Evolutionary conservation across 2,329 filamentous ascomycete genomes (phyloP).

Genomic region (Curvularia spicifera): DNA sequence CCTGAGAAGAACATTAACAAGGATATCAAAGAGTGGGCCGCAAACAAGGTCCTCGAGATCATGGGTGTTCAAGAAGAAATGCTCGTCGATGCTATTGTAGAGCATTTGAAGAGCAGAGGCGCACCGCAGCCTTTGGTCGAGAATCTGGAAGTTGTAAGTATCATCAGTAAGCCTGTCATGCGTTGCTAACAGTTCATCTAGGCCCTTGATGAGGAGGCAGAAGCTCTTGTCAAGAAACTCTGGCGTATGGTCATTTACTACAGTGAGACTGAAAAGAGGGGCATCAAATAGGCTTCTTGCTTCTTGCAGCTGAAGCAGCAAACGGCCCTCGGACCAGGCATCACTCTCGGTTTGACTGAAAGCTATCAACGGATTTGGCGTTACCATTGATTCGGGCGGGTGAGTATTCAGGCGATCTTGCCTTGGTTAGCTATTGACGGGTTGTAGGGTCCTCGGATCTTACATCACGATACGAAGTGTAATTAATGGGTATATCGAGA

Average conservation of each 20-base stretch:
- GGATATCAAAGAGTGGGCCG: conserved; percentile 91
- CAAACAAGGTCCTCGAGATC: conserved; percentile 98
- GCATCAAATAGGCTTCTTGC: conserved; percentile 57
- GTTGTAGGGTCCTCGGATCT: conserved; percentile 32
- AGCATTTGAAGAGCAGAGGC: conserved; percentile 78
- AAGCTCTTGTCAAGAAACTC: conserved; percentile 91
- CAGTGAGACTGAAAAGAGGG: conserved; percentile 90
- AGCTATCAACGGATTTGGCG: neutral
- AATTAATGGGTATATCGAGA: conserved; percentile 14
- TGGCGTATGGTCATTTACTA: conserved; percentile 99
- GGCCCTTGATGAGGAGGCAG: conserved; percentile 93
- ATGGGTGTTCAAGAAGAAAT: conserved; percentile 96
- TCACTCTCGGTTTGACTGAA: neutral
- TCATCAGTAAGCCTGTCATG: conserved; percentile 30
- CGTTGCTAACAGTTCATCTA: conserved; percentile 53
- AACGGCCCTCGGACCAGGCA: neutral
- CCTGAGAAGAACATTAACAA: conserved; percentile 81
- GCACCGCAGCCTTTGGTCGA: conserved; percentile 81
- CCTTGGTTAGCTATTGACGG: conserved; percentile 24
- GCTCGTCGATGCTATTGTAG: conserved; percentile 89
- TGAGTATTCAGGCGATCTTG: conserved; percentile 22
- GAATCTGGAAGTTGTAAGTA: conserved; percentile 79
- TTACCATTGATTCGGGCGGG: conserved; percentile 11
- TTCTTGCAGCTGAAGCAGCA: neutral
- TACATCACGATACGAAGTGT: conserved; percentile 20